A percentile compares a stretch with the other conserved stretches of the same genome.
phyloP scores from a whole-genome alignment of 139 green algal species.

The Chlamydomonas incerta region DNA sequence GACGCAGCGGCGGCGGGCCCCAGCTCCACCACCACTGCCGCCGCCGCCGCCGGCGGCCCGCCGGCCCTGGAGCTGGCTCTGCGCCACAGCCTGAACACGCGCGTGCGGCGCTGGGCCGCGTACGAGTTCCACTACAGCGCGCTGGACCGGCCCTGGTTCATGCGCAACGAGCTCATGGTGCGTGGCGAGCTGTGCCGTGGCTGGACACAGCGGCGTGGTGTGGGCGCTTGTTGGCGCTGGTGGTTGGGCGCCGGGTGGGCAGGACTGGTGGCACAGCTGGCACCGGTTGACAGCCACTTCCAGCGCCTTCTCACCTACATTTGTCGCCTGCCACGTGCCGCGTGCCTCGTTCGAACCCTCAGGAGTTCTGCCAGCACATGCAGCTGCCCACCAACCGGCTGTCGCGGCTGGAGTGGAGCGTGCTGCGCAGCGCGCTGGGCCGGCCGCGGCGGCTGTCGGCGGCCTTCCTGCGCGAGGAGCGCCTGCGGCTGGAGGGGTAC shows the following conservation, averaged over 20 bases:
- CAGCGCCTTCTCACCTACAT: no score
- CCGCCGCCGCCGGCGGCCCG: not conserved
- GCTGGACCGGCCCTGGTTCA: constrained; percentile 85
- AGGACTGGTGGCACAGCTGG: constrained; percentile 36
- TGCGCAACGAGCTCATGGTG: constrained; percentile 70
- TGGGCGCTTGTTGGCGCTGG: no score
- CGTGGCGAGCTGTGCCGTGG: not conserved
- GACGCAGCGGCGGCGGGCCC: not conserved
- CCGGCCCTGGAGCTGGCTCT: constrained; percentile 60
- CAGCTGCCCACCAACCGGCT: constrained; percentile 47
- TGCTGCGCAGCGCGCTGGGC: constrained; percentile 66
- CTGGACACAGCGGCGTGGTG: no score
- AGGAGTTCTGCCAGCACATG: constrained; percentile 41
- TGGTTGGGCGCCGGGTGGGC: no score
- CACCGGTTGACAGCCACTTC: no score
- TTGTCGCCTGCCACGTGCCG: no score
- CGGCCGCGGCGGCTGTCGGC: constrained; percentile 77
- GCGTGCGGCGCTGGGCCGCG: constrained; percentile 65
- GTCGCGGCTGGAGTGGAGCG: constrained; percentile 68
- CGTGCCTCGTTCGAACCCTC: no score
- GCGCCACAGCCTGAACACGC: constrained; percentile 63
- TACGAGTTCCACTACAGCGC: constrained; percentile 82
- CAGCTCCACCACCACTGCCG: not conserved
- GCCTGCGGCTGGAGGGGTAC: constrained; percentile 69
- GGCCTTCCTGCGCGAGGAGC: constrained; percentile 78